Conservation (phyloP, 2,329 filamentous ascomycete genomes). For the Pleomassaria siparia region DNA sequence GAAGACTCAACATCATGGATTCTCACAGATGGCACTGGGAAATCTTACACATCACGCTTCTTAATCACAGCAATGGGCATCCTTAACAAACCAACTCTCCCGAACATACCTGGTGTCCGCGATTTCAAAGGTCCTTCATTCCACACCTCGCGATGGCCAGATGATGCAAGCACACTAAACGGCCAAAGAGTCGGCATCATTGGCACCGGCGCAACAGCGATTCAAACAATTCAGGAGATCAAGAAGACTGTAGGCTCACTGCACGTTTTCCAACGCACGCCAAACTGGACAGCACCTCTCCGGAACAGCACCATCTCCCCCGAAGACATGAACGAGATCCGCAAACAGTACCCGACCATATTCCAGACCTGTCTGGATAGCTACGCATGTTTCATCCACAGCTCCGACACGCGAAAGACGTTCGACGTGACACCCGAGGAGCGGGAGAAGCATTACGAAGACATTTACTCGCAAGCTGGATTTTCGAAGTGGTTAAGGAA, state of each 20-base stretch:
- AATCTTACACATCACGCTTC: conserved; percentile 17
- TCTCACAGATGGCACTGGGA: conserved; percentile 14
- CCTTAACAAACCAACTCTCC: conserved; percentile 20
- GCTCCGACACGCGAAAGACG: conserved; percentile 28
- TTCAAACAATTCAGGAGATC: conserved; percentile 51
- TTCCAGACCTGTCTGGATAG: conserved; percentile 28
- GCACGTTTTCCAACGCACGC: conserved; percentile 55
- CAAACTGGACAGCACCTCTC: conserved; percentile 64
- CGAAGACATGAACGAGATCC: conserved; percentile 37
- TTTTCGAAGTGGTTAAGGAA: conserved; percentile 39
- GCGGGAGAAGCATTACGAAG: conserved; percentile 25
- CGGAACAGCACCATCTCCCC: conserved; percentile 29
- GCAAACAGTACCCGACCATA: conserved; percentile 35
- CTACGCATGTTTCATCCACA: conserved; percentile 30
- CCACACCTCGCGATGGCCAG: conserved; percentile 59
- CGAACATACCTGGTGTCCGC: conserved; percentile 22
- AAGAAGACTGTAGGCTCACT: conserved; percentile 8
- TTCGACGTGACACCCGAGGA: conserved; percentile 39
- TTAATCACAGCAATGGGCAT: conserved; percentile 26
- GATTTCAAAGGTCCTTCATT: conserved; percentile 41
- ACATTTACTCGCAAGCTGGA: conserved; percentile 20
- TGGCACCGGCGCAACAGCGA: conserved; percentile 63
- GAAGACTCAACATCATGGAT: conserved; percentile 21
- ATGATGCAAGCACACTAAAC: conserved; percentile 44
- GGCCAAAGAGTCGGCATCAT: conserved; percentile 60